Evolutionary conservation across 2,329 filamentous ascomycete genomes (phyloP).

Genomic region (Lachnellula occidentalis): DNA sequence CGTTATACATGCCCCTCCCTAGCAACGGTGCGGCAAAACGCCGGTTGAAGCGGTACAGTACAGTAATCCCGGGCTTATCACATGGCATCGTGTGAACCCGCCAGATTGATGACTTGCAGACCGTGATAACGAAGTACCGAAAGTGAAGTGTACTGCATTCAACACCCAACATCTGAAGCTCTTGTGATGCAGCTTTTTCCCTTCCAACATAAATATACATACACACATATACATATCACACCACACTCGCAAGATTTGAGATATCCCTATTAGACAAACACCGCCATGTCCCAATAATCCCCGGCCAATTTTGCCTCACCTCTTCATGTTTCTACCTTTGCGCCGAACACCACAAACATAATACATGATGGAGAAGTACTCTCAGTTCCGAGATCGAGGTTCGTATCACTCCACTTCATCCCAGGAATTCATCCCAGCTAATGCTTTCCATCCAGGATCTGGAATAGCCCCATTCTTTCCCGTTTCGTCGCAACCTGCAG

Average conservation of each 20-base stretch:
- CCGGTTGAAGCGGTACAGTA: no score
- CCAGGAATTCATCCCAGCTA: conserved; percentile 15
- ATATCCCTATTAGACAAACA: background rate
- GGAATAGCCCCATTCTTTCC: conserved; percentile 96
- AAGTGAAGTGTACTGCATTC: no score
- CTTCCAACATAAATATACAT: background rate
- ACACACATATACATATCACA: no score
- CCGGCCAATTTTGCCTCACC: background rate
- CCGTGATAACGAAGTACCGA: no score
- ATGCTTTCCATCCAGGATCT: conserved; percentile 56
- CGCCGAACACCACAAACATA: background rate
- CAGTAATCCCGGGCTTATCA: no score
- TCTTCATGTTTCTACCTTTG: background rate
- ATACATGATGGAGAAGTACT: conserved; percentile 64
- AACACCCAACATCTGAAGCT: no score
- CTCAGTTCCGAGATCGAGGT: conserved; percentile 71
- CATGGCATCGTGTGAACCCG: no score
- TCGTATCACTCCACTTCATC: conserved; percentile 15
- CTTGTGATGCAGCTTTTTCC: no score
- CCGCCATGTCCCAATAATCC: background rate
- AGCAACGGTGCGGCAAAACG: no score
- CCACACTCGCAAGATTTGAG: no score
- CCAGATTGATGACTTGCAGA: no score
- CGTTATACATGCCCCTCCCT: no score
- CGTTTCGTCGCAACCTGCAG: conserved; percentile 58